These are phyloP conservation scores for Elsinoe australis DNA, from an alignment of 2,329 filamentous ascomycete genomes.

Conservation along the genomic window DNA sequence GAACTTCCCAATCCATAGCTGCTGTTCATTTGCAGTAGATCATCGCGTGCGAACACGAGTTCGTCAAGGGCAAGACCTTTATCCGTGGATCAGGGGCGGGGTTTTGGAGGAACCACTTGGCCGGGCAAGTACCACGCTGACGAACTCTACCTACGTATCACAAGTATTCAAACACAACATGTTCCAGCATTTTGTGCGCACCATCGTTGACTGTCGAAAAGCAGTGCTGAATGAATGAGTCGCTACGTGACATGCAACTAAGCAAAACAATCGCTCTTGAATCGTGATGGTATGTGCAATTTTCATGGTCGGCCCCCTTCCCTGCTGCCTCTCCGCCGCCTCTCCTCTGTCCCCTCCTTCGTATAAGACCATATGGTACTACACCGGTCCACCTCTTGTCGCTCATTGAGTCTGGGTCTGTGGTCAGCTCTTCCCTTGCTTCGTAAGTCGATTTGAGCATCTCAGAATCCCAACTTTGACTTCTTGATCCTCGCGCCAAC, in stretches of 20 bases:
- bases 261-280: constrained; percentile 1
- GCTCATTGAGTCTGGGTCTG: too few species aligned
- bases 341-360: too few species aligned
- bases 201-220: too few species aligned
- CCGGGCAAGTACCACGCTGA: too few species aligned
- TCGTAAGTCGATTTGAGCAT: too few species aligned
- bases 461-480: constrained; percentile 60
- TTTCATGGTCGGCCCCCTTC: background rate
- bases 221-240: constrained; percentile 4
- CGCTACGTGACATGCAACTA: constrained; percentile 6
- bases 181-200: too few species aligned
- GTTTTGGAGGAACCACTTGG: background rate
- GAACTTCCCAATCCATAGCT: background rate
- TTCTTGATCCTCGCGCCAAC: constrained; percentile 72
- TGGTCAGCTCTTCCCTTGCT: too few species aligned
- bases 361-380: too few species aligned
- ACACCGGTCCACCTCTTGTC: too few species aligned
- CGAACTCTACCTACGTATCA: too few species aligned
- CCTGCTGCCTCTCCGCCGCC: background rate
- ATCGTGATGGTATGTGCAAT: constrained; percentile 5
- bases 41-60: background rate
- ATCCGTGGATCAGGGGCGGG: background rate
- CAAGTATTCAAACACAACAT: too few species aligned
- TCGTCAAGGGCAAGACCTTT: background rate
- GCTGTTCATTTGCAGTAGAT: background rate